phyloP scores from a whole-genome alignment of 495 filamentous ascomycete species.

The Pseudotulostoma volvatum region DNA sequence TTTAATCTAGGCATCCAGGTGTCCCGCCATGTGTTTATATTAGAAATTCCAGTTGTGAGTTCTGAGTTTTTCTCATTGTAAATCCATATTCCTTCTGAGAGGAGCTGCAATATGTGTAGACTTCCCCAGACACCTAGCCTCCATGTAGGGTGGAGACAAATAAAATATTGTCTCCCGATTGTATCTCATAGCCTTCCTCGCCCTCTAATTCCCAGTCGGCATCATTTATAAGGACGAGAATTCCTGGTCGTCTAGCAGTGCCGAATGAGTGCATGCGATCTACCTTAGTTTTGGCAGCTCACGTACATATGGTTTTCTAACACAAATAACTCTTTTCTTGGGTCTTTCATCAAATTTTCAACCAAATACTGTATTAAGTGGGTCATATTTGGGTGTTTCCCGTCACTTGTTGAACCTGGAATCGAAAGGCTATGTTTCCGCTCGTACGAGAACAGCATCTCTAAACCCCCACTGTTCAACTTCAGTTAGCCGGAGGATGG shows the following conservation, averaged over 20 bases:
- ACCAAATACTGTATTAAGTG: conserved; percentile 70
- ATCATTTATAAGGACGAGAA: conserved; percentile 93
- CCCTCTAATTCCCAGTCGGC: conserved; percentile 97
- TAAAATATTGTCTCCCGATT: conserved; percentile 68
- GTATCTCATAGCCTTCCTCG: conserved; percentile 73
- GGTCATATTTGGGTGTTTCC: conserved; percentile 47
- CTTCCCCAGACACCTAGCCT: conserved; percentile 33
- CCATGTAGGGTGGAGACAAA: conserved; percentile 98
- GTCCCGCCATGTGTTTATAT: too few relatives aligned
- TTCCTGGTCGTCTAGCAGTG: conserved; percentile 66
- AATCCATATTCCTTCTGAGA: too few relatives aligned
- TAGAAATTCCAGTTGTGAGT: too few relatives aligned
- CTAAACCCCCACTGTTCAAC: conserved; percentile 65
- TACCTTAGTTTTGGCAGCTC: background rate
- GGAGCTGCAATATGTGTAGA: too few relatives aligned
- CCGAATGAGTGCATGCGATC: conserved; percentile 2
- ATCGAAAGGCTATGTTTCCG: conserved; percentile 52
- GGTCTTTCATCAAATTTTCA: conserved; percentile 67
- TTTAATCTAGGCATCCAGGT: conserved; percentile 12
- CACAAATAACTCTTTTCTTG: conserved; percentile 78
- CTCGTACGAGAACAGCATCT: conserved; percentile 79
- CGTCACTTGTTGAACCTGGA: conserved; percentile 42
- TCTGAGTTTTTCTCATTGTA: too few relatives aligned
- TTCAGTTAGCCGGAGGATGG: conserved; percentile 4
- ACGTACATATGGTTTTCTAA: conserved; percentile 75